Percentiles rank a stretch among this genome's conserved stretches.
Conservation (phyloP, 805 yeast genomes). For the Teunomyces tritomae region DNA sequence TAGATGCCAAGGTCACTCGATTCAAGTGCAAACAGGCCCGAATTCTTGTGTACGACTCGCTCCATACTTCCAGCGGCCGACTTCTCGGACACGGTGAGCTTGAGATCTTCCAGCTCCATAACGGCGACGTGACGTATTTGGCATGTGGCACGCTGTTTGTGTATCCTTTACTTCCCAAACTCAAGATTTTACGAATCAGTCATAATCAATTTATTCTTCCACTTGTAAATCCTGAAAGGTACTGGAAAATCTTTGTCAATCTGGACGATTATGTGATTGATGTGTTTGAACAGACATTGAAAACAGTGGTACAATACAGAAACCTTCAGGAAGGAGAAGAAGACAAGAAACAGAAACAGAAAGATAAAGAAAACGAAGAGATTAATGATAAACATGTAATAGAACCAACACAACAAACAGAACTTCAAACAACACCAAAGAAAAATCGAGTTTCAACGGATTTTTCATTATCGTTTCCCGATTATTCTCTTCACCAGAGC, state of each 20-base stretch:
- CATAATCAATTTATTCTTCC: conserved; percentile 55
- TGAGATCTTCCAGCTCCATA: conserved; percentile 57
- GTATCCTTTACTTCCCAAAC: conserved; percentile 69
- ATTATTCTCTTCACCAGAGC: too few relatives aligned
- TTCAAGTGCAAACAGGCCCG: conserved; percentile 30
- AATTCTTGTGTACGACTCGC: conserved; percentile 38
- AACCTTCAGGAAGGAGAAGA: conserved; percentile 26
- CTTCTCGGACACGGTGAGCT: conserved; percentile 60
- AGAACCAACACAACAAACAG: neutral
- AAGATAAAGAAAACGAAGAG: neutral
- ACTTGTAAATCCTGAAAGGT: conserved; percentile 70
- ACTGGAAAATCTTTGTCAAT: conserved; percentile 56
- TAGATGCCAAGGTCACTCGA: conserved; percentile 37
- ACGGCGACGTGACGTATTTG: conserved; percentile 56
- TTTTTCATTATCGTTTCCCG: too few relatives aligned
- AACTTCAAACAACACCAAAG: too few relatives aligned
- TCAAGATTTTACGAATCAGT: conserved; percentile 53
- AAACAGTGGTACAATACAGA: conserved; percentile 40
- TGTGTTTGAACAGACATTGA: conserved; percentile 37
- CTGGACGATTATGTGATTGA: conserved; percentile 27
- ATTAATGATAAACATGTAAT: neutral
- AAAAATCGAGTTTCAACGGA: too few relatives aligned
- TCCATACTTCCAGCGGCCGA: conserved; percentile 35
- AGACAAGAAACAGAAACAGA: neutral
- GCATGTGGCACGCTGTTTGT: conserved; percentile 66